phyloP scores from a whole-genome alignment of 2,329 filamentous ascomycete species.

The Fusarium praegraminearum region DNA sequence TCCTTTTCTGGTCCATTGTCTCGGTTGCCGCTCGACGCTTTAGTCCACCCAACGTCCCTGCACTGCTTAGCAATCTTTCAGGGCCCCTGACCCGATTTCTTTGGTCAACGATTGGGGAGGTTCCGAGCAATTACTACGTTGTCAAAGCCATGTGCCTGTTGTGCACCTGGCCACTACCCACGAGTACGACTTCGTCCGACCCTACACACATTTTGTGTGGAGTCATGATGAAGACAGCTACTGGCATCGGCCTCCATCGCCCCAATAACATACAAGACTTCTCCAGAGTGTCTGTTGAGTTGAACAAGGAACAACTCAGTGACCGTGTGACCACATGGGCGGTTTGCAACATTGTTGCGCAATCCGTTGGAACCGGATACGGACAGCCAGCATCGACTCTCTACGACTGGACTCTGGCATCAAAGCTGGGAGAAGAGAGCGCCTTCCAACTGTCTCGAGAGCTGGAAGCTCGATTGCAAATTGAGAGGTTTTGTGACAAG shows the following conservation, averaged over 20 bases:
- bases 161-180: conserved; percentile 85
- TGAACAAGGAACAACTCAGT: conserved; percentile 82
- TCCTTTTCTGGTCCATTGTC: conserved; percentile 89
- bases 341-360: conserved; percentile 85
- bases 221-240: conserved; percentile 88
- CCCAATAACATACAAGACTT: conserved; percentile 88
- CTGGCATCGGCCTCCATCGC: conserved; percentile 83
- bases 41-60: conserved; percentile 65
- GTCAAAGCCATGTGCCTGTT: conserved; percentile 84
- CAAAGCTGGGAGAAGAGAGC: conserved; percentile 69
- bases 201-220: conserved; percentile 85
- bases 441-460: conserved; percentile 70
- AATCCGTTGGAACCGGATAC: conserved; percentile 84
- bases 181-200: conserved; percentile 83
- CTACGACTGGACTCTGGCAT: conserved; percentile 79
- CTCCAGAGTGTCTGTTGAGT: conserved; percentile 77
- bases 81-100: conserved; percentile 76
- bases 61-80: conserved; percentile 75
- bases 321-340: conserved; percentile 86
- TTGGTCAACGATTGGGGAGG: conserved; percentile 81
- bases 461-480: conserved; percentile 75
- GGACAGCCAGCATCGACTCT: conserved; percentile 83
- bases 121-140: conserved; percentile 82
- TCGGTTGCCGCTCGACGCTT: conserved; percentile 81
- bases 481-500: conserved; percentile 81